Evolutionary conservation across 345 rosid genomes (phyloP), one percentile per base, ranked within the genome.

Genomic region (Hibiscus tridactylites): DNA sequence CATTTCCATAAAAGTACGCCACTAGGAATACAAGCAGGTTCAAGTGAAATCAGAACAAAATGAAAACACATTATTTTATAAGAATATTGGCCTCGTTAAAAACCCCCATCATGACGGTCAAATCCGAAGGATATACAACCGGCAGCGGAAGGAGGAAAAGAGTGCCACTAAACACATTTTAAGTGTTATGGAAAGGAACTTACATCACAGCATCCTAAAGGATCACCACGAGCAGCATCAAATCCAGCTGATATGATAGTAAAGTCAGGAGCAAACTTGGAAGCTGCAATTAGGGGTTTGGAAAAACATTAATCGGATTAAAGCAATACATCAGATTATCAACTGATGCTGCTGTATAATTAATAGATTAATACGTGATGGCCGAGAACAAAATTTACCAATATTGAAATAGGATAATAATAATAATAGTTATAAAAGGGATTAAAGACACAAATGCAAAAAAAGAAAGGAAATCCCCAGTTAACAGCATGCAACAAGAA

Each of bases 181-280:
- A 33, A 37, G 49, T n/a, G 37, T 47, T 31, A 59, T 24, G n/a
- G 13, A 16, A 63, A 52, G 49, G 52, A 39, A 53, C 50, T 85
- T 82, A 92, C 99, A 84, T 90, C 97, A 77, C 99, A 95, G 78
- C 97, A 81, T 75, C 99, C 99, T 46, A 95, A 70, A 73, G 99
- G 99, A 81, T 95, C 99, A 67, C 99, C 97, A 79, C 94, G 87
- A 57, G 99, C 99, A 9, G 97, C 97, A 88, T 95, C 99, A 88
- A 92, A 95, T 78, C 99, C 97, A 24, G 97, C 96, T 65, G 99
- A 95, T 78, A 95, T 82, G 86, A 95, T 90, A 77, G 88, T 88
- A 62, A 92, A 92, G 82, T 95, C 97, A 65, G 99, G 97, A 82
- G 85, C 84, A 81, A 92, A 95, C 75, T 86, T 87, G 33, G 87